Evolutionary conservation across 2,329 filamentous ascomycete species (phyloP).

Genomic region (Nectriaceae sp.): DNA sequence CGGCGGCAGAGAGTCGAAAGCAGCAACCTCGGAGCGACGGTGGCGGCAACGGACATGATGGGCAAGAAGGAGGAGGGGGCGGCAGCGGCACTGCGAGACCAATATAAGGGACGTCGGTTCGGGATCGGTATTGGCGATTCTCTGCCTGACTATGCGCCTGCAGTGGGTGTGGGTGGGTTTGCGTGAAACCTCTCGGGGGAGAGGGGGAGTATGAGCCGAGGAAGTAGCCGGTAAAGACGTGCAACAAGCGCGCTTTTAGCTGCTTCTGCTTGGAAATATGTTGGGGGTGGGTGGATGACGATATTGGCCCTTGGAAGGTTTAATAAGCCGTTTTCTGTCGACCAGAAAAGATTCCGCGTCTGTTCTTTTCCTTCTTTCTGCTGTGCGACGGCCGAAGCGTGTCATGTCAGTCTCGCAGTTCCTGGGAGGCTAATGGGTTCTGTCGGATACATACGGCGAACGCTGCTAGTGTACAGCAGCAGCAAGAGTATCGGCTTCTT

Average conservation of each 20-base stretch:
- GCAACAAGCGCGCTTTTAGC: neutral
- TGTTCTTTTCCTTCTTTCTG: neutral
- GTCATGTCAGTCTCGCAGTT: neutral
- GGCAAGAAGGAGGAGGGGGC: slow-evolving; percentile 21
- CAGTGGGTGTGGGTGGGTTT: slow-evolving; percentile 1
- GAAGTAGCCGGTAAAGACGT: slow-evolving; percentile 23
- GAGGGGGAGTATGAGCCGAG: slow-evolving; percentile 22
- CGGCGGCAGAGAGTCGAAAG: slow-evolving; percentile 32
- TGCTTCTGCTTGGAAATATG: neutral
- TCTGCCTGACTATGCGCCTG: slow-evolving; percentile 1
- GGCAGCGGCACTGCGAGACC: slow-evolving; percentile 15
- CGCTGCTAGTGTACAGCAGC: neutral
- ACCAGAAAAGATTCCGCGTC: neutral
- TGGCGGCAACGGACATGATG: slow-evolving; percentile 32
- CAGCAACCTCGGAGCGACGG: slow-evolving; percentile 33
- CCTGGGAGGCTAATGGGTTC: neutral
- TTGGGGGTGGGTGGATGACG: neutral
- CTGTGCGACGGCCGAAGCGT: neutral
- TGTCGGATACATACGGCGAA: neutral
- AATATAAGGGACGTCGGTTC: slow-evolving; percentile 19
- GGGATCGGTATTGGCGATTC: neutral
- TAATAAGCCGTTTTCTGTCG: neutral
- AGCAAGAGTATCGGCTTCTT: neutral
- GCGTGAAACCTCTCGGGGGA: slow-evolving; percentile 13
- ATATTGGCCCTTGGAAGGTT: too few species aligned